Percentiles rank a stretch among this genome's conserved stretches.
These are phyloP conservation scores for Trametes elegans DNA, from an alignment of 768 basidiomycete genomes.

Conservation along the genomic window DNA sequence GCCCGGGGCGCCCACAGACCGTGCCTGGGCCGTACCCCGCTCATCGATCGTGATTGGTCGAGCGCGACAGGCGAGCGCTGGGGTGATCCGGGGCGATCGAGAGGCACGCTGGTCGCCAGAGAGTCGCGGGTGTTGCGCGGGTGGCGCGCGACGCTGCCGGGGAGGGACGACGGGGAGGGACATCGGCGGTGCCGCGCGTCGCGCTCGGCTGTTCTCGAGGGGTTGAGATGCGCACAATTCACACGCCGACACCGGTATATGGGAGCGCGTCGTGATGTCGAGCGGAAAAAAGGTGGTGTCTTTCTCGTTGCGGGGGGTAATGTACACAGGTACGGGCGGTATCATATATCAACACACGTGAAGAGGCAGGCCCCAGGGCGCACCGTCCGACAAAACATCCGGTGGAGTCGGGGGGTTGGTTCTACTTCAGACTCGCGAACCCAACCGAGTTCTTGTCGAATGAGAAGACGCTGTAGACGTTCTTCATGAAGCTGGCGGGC, in stretches of 20 bases:
- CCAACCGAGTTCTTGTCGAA: slow-evolving; percentile 26
- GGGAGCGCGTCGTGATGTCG: background rate
- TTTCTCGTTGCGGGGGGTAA: background rate
- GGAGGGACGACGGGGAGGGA: background rate
- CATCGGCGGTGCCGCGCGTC: background rate
- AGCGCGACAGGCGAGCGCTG: background rate
- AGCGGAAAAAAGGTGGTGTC: background rate
- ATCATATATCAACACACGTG: background rate
- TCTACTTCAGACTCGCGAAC: slow-evolving; percentile 22
- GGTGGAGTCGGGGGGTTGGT: background rate
- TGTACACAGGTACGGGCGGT: background rate
- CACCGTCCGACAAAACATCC: background rate
- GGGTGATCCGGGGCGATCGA: background rate
- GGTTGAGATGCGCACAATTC: background rate
- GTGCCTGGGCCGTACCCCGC: background rate
- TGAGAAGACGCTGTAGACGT: slow-evolving; percentile 28
- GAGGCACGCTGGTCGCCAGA: background rate
- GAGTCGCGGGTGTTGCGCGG: background rate
- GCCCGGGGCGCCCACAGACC: background rate
- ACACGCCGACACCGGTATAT: background rate
- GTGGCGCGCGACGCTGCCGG: background rate
- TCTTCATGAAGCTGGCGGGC: slow-evolving; percentile 24
- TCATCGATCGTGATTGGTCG: background rate
- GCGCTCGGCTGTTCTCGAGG: too few species aligned
- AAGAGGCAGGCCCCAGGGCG: background rate